Conservation (phyloP, 73 alveolate species). For the Paramecium biaurelia region DNA sequence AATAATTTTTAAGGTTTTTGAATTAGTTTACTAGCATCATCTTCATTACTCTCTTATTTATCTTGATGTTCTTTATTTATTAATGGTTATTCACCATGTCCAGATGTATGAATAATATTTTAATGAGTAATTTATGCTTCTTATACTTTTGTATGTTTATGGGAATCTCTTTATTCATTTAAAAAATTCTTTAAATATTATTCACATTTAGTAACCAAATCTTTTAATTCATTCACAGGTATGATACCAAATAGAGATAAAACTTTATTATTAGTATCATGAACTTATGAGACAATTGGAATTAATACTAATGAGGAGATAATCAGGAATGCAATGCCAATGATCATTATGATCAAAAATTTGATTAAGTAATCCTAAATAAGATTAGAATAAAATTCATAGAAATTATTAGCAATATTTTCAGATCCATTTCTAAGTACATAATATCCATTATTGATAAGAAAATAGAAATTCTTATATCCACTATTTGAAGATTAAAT, state of each 20-base stretch:
- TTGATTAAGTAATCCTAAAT: constrained; percentile 20
- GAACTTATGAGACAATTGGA: constrained; percentile 43
- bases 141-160: background rate
- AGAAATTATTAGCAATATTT: constrained; percentile 23
- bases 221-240: constrained; percentile 53
- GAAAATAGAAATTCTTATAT: constrained; percentile 50
- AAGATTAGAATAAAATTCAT: constrained; percentile 20
- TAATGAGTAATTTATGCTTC: constrained; percentile 24
- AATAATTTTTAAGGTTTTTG: background rate
- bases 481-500: background rate
- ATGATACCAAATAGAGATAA: constrained; percentile 46
- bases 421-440: constrained; percentile 58
- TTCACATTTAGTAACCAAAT: constrained; percentile 51
- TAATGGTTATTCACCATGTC: background rate
- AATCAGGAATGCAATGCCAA: background rate
- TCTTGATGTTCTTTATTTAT: background rate
- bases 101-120: background rate
- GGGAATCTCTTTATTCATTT: background rate
- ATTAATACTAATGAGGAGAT: constrained; percentile 44
- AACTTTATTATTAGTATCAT: constrained; percentile 52
- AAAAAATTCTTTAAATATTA: background rate
- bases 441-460: constrained; percentile 52
- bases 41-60: background rate
- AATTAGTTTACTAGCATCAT: background rate
- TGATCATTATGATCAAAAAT: constrained; percentile 12